Base-by-base conservation (phyloP, 257 asterid species). In the Gentiana macrophylla region DNA sequence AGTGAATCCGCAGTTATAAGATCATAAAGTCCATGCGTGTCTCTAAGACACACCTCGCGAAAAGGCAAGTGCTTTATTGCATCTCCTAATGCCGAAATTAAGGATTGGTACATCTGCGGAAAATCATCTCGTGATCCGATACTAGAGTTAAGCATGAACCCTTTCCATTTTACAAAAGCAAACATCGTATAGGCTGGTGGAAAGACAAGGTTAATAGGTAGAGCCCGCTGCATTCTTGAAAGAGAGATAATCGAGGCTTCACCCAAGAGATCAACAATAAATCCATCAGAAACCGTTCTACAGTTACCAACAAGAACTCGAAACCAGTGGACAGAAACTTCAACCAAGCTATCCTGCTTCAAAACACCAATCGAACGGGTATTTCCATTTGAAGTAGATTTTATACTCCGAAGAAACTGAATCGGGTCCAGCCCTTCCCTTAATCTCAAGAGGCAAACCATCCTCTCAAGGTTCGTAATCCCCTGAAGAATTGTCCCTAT, bases 301-400 rank as follows among this genome's bases (percentile, higher is more conserved):
- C 97, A 92, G 70, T 88, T 92, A 50, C 99, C 97, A 32, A 92
- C 94, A 63, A 92, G 91, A 62, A 92, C 99, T 77, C 99, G 79
- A 75, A 88, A 92, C 99, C 97, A 88, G 84, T 80, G 91, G 58
- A 78, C 73, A 5, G 99, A 92, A 59, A 89, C 84, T 72, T 92
- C 99, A 76, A 81, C 78, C 73, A 69, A 55, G 76, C 63, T 83
- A 62, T 92, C 99, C 76, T 70, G 79, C 74, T 82, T 92, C 55
- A 64, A 53, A 61, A 62, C 62, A 67, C 93, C 91, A 71, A 74
- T 48, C 2, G 89, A 74, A 59, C 95, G 94, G 63, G 86, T 76
- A 77, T 73, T 89, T 8, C 97, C 97, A 62, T 92, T 92, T 68
- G 77, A 69, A 67, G 77, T 84, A 50, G 94, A 84, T 72, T 85